phyloP scores from a whole-genome alignment of 2,329 filamentous ascomycete genomes.

The Biscogniauxia sp. region DNA sequence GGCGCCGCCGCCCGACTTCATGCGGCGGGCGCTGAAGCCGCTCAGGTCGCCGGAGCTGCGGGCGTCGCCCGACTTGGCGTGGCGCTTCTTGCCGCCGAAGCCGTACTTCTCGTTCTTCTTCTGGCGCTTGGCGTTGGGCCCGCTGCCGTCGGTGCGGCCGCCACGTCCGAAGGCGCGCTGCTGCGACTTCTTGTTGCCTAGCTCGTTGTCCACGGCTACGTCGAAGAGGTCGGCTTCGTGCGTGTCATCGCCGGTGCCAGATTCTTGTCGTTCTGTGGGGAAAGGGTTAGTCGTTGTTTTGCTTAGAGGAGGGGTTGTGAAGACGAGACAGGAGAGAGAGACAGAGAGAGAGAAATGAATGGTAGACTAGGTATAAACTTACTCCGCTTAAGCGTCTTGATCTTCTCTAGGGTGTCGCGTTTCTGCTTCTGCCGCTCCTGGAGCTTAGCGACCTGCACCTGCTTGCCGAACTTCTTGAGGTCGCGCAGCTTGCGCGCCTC shows the following conservation, averaged over 20 bases:
- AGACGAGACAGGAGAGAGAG: neutral
- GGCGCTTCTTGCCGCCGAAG: conserved; percentile 92
- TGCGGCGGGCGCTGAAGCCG: conserved; percentile 77
- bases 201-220: conserved; percentile 73
- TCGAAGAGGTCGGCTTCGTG: conserved; percentile 90
- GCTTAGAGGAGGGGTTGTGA: conserved; percentile 11
- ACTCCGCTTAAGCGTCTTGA: conserved; percentile 94
- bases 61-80: conserved; percentile 88
- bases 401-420: conserved; percentile 91
- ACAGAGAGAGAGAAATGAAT: conserved; percentile 1
- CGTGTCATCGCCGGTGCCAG: conserved; percentile 56
- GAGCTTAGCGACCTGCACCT: conserved; percentile 92
- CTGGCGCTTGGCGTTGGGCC: conserved; percentile 69
- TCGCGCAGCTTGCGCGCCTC: conserved; percentile 92
- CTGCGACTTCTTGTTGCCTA: conserved; percentile 46
- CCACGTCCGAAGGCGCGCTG: conserved; percentile 35
- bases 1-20: conserved; percentile 60
- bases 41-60: conserved; percentile 76
- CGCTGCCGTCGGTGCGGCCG: conserved; percentile 39
- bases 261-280: conserved; percentile 74
- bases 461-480: conserved; percentile 98
- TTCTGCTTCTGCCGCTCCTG: conserved; percentile 93
- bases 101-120: conserved; percentile 96
- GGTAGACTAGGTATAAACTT: conserved; percentile 40
- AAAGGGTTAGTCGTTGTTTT: conserved; percentile 25